phyloP scores from a whole-genome alignment of 1,284 basidiomycete genomes.

The Tetrapyrgos nigripes region DNA sequence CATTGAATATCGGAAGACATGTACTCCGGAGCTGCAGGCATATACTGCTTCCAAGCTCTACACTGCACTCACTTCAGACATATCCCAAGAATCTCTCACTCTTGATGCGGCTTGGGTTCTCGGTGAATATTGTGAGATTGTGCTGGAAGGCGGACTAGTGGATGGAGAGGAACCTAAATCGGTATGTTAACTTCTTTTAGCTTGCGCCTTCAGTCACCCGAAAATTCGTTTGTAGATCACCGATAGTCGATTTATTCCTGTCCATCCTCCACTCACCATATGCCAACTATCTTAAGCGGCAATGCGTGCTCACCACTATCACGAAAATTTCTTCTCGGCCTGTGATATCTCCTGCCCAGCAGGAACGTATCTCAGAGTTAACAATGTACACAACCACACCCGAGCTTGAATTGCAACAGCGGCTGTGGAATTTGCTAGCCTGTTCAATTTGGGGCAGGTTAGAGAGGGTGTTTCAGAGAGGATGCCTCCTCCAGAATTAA shows the following conservation, averaged over 20 bases:
- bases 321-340: conserved; percentile 90
- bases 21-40: conserved; percentile 95
- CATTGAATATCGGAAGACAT: too few species aligned
- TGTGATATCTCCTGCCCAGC: conserved; percentile 68
- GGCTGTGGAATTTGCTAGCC: conserved; percentile 94
- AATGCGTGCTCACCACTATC: conserved; percentile 90
- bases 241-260: conserved; percentile 87
- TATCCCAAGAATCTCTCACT: conserved; percentile 96
- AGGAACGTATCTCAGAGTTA: conserved; percentile 80
- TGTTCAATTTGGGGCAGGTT: conserved; percentile 80
- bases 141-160: conserved; percentile 89
- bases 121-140: conserved; percentile 94
- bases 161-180: conserved; percentile 85
- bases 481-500: conserved; percentile 98
- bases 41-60: conserved; percentile 96
- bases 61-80: conserved; percentile 86
- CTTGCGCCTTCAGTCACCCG: background rate
- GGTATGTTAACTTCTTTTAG: conserved; percentile 47
- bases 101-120: conserved; percentile 95
- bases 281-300: conserved; percentile 88
- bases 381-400: conserved; percentile 82
- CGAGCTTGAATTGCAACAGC: conserved; percentile 95
- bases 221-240: conserved; percentile 71
- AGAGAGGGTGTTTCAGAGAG: conserved; percentile 93
- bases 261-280: conserved; percentile 95